These are phyloP conservation scores for Neolentinus lepideus DNA, from an alignment of 1,284 basidiomycete genomes.

Conservation along the genomic window DNA sequence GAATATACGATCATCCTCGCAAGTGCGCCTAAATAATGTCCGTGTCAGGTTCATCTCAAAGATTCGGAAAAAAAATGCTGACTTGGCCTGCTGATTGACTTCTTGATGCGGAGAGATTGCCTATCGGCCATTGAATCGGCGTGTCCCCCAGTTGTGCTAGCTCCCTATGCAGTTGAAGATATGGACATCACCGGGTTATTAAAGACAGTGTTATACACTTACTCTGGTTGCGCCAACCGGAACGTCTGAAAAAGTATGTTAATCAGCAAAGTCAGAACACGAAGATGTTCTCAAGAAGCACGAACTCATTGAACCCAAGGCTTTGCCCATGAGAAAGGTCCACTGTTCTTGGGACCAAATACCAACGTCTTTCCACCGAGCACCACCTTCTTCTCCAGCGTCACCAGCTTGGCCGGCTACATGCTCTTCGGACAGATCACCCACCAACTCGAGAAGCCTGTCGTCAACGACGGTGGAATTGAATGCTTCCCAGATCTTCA, in stretches of 20 bases:
- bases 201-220: slow-evolving; percentile 11
- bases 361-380: slow-evolving; percentile 72
- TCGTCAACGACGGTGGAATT: slow-evolving; percentile 80
- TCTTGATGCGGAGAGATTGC: slow-evolving; percentile 73
- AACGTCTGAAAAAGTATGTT: slow-evolving; percentile 41
- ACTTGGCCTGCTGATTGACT: slow-evolving; percentile 68
- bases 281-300: slow-evolving; percentile 10
- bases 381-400: slow-evolving; percentile 44
- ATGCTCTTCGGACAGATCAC: slow-evolving; percentile 73
- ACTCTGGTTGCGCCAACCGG: slow-evolving; percentile 66
- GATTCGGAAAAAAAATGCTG: neutral
- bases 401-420: slow-evolving; percentile 52
- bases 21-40: slow-evolving; percentile 54
- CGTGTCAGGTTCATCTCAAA: neutral
- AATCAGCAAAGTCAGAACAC: slow-evolving; percentile 7
- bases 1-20: slow-evolving; percentile 90
- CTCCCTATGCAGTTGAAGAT: slow-evolving; percentile 36
- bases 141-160: slow-evolving; percentile 55
- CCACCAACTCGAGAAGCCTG: slow-evolving; percentile 77
- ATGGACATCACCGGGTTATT: slow-evolving; percentile 3
- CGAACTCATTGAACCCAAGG: slow-evolving; percentile 83
- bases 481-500: slow-evolving; percentile 83
- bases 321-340: slow-evolving; percentile 81
- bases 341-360: slow-evolving; percentile 89
- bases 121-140: slow-evolving; percentile 62